Conservation (phyloP, 2,329 filamentous ascomycete species). For the Ascochyta pisi region DNA sequence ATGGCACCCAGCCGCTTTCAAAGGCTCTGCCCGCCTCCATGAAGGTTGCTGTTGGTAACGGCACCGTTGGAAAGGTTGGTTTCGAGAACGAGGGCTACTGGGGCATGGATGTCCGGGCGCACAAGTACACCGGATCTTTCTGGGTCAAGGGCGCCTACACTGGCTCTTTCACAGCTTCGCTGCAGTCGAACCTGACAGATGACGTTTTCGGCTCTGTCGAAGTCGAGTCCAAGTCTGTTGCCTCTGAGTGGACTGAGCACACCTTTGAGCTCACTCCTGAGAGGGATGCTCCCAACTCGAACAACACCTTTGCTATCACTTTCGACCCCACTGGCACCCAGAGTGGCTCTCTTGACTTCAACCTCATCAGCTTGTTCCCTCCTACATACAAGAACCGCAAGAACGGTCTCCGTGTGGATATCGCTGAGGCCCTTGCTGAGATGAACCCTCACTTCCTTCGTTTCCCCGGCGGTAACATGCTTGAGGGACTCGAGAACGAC, state of each 20-base stretch:
- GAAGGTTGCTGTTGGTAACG: constrained; percentile 48
- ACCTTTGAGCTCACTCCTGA: constrained; percentile 46
- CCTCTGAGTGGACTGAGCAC: constrained; percentile 51
- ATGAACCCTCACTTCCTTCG: constrained; percentile 56
- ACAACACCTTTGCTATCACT: constrained; percentile 61
- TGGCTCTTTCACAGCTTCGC: constrained; percentile 48
- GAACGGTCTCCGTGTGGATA: constrained; percentile 59
- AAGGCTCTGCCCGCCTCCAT: constrained; percentile 54
- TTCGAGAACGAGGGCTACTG: constrained; percentile 60
- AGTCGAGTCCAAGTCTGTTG: constrained; percentile 38
- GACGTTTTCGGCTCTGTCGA: constrained; percentile 51
- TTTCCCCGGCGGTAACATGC: constrained; percentile 61
- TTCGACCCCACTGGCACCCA: constrained; percentile 52
- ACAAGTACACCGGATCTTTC: constrained; percentile 60
- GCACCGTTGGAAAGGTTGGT: constrained; percentile 51
- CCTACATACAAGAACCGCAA: constrained; percentile 61
- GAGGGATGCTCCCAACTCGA: constrained; percentile 52
- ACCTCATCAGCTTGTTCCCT: constrained; percentile 61
- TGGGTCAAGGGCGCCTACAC: constrained; percentile 52
- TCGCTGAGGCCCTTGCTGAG: constrained; percentile 55
- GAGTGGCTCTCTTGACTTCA: constrained; percentile 51
- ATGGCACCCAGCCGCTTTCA: constrained; percentile 52
- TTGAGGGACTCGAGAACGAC: constrained; percentile 39
- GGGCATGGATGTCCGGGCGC: constrained; percentile 58
- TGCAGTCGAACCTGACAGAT: constrained; percentile 51